Percentiles rank a stretch among this genome's conserved stretches.
Conservation (phyloP, 1,284 basidiomycete genomes). For the Ustilago nuda region DNA sequence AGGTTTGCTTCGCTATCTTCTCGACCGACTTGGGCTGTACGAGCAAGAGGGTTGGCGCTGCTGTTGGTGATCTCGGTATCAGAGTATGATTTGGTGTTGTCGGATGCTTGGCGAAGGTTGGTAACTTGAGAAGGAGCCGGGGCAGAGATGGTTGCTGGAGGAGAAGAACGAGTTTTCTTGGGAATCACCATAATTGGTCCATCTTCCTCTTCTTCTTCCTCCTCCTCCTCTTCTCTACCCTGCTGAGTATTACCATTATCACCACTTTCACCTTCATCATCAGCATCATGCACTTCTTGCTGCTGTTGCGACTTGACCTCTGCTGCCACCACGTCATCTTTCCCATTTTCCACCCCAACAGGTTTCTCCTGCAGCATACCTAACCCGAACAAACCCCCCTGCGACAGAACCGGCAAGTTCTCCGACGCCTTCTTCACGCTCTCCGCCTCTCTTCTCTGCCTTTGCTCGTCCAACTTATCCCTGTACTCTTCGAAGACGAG, state of each 20-base stretch:
- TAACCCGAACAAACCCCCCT: not conserved
- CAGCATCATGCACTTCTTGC: conserved; percentile 1
- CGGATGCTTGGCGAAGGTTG: conserved; percentile 1
- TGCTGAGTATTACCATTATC: conserved; percentile 1
- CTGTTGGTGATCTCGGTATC: conserved; percentile 23
- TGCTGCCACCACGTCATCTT: conserved; percentile 7
- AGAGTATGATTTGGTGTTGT: conserved; percentile 18
- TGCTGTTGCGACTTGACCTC: conserved; percentile 6
- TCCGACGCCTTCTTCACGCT: conserved; percentile 22
- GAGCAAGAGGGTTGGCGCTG: not conserved
- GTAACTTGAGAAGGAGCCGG: conserved; percentile 1
- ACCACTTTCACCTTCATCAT: conserved; percentile 3
- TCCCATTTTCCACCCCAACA: conserved; percentile 2
- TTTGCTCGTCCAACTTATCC: conserved; percentile 44
- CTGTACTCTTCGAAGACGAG: conserved; percentile 76
- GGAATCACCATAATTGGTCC: conserved; percentile 61
- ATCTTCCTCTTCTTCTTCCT: conserved; percentile 50
- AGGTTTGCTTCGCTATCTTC: conserved; percentile 38
- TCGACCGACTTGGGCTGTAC: not conserved
- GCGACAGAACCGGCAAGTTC: not conserved
- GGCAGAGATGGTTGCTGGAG: conserved; percentile 6
- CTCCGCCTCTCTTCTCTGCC: conserved; percentile 23
- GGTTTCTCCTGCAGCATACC: not conserved
- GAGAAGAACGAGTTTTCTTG: conserved; percentile 28
- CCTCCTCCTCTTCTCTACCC: conserved; percentile 22